Conservation (phyloP, 169 alveolate genomes). For the Eimeria brunetti region DNA sequence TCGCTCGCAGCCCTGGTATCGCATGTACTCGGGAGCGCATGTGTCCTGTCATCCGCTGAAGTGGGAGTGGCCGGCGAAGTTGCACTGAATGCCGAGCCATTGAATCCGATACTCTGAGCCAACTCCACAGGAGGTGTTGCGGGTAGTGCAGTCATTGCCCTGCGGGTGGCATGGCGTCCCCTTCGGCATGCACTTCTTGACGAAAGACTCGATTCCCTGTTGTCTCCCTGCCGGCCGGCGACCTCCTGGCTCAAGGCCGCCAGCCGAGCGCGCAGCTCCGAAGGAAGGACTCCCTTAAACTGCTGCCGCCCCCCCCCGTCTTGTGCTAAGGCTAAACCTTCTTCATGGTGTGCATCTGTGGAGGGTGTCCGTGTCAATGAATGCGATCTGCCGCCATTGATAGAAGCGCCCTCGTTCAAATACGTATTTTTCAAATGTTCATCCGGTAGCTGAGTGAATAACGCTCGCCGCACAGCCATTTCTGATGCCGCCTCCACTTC, state of each 20-base stretch:
- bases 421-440: not conserved
- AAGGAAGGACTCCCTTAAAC: constrained; percentile 37
- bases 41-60: not conserved
- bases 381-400: constrained; percentile 27
- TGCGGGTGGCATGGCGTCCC: constrained; percentile 59
- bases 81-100: constrained; percentile 20
- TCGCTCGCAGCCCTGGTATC: not conserved
- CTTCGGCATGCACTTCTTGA: constrained; percentile 5
- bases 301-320: constrained; percentile 1
- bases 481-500: constrained; percentile 35
- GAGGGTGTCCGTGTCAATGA: not conserved
- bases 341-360: constrained; percentile 42
- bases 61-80: not conserved
- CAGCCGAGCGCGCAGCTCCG: constrained; percentile 54
- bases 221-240: not conserved
- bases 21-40: not conserved
- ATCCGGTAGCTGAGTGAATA: constrained; percentile 47
- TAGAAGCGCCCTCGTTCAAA: not conserved
- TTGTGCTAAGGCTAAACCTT: constrained; percentile 1
- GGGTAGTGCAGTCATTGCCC: not conserved
- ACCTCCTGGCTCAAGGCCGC: constrained; percentile 62
- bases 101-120: not conserved
- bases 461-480: constrained; percentile 43
- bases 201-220: constrained; percentile 2
- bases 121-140: not conserved